Evolutionary conservation across 768 basidiomycete genomes (phyloP), one percentile per base, ranked within the genome.

Genomic region (Psilocybe cubensis): DNA sequence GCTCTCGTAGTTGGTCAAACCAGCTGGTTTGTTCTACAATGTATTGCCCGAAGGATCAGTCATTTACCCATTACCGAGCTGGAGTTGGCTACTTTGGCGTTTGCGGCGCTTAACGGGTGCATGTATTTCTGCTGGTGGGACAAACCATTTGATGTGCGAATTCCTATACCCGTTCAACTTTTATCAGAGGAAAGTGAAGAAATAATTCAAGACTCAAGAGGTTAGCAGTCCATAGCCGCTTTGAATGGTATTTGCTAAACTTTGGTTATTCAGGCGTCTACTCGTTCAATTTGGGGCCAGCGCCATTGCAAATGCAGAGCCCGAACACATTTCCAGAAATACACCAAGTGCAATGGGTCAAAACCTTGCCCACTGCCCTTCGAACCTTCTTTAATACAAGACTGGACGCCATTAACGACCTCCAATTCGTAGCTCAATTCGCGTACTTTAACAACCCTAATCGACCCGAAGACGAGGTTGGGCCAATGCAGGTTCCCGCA

Each of bases 101-200:
- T 70, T 53, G 68, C 67, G 1, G 52, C 59, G 3, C 55, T 74
- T 20, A 71, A 72, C 27, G 51, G 62, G 14, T 24, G 68, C 28
- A 65, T 66, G 4, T 75, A 71, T 46, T 44, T 55, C 7, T 54
- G 72, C 21, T 77, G 75, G 74, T 71, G 69, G 74, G 44, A 67
- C 40, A 76, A 76, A 53, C 75, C 75, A 1, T 58, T 69, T 1
- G 52, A 52, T 23, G 52, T 63, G 11, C 38, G 49, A 33, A 35
- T 46, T n/a, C 45, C 41, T 18, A 49, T 59, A 4, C 12, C 25
- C 17, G 27, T 52, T 7, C 23, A 28, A 6, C 33, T 52, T 24
- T 21, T 25, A 9, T 21, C 23, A 3, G 27, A 27, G 21, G 31
- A 49, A 10, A 29, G 23, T 11, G 12, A 24, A 4, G 18, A 21